Evolutionary conservation across 1,284 basidiomycete genomes (phyloP).

Genomic region (Kalmanozyma brasiliensis): DNA sequence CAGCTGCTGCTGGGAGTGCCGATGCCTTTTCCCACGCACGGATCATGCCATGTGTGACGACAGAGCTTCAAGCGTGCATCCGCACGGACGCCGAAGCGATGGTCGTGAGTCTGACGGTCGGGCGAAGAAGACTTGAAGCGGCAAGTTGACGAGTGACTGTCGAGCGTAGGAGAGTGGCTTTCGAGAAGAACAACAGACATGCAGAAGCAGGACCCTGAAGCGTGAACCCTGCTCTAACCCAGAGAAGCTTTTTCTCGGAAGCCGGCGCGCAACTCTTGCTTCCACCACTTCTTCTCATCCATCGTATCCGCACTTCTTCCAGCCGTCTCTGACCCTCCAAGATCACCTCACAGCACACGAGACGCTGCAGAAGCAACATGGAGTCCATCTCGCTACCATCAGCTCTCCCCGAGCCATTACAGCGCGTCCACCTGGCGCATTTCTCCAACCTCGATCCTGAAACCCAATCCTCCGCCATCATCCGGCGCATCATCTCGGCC

Average conservation of each 20-base stretch:
- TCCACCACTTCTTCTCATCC: neutral
- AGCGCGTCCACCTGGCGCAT: conserved; percentile 41
- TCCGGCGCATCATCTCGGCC: conserved; percentile 40
- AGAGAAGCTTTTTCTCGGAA: too few relatives aligned
- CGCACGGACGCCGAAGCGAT: too few relatives aligned
- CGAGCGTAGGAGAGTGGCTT: too few relatives aligned
- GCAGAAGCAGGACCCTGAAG: too few relatives aligned
- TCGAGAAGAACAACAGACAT: too few relatives aligned
- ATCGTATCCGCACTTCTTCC: neutral
- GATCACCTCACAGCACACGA: too few relatives aligned
- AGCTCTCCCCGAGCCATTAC: conserved; percentile 24
- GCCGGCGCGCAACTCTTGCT: too few relatives aligned
- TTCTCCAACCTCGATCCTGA: conserved; percentile 37
- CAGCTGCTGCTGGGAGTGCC: conserved; percentile 7
- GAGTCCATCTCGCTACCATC: conserved; percentile 32
- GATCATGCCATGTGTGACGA: neutral
- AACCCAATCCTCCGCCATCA: conserved; percentile 35
- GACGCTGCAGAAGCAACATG: conserved; percentile 12
- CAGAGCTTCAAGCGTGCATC: too few relatives aligned
- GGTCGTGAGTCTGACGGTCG: too few relatives aligned
- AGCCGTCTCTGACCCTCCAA: neutral
- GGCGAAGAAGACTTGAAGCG: too few relatives aligned
- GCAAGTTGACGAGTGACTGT: too few relatives aligned
- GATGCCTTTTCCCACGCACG: conserved; percentile 2
- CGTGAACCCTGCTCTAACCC: too few relatives aligned